Evolutionary conservation across 1,284 basidiomycete genomes (phyloP).

Genomic region (Moesziomyces sp.): DNA sequence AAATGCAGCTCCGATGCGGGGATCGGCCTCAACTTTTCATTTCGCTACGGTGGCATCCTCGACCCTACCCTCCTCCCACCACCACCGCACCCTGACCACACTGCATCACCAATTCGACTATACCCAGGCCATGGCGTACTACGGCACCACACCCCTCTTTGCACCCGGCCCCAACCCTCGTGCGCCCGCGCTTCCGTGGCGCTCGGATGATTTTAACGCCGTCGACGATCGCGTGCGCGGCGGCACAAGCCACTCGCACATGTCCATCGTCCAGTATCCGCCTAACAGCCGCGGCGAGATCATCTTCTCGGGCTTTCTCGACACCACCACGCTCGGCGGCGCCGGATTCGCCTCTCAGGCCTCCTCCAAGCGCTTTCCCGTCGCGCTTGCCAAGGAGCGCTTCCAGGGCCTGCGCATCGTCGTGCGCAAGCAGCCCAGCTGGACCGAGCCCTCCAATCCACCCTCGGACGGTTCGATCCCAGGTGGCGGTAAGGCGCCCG

Average conservation of each 20-base stretch:
- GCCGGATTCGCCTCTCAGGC: conserved; percentile 72
- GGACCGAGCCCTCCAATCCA: conserved; percentile 10
- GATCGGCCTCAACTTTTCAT: too few species aligned
- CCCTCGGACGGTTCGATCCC: conserved; percentile 13
- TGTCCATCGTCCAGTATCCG: conserved; percentile 59
- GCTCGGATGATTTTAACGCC: conserved; percentile 64
- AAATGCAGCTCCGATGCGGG: too few species aligned
- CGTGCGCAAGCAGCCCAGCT: conserved; percentile 26
- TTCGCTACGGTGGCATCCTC: neutral
- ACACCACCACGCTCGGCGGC: conserved; percentile 71
- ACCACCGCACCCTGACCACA: neutral
- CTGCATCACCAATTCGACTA: neutral
- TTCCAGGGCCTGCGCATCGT: conserved; percentile 42
- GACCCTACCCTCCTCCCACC: neutral
- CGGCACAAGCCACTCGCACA: conserved; percentile 68
- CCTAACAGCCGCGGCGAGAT: conserved; percentile 37
- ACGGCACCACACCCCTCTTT: conserved; percentile 35
- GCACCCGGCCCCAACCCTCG: conserved; percentile 38
- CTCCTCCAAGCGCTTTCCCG: conserved; percentile 51
- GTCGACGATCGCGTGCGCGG: conserved; percentile 71
- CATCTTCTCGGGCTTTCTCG: conserved; percentile 56
- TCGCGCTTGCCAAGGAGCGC: conserved; percentile 23
- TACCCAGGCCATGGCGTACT: conserved; percentile 24
- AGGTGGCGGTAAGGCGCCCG: conserved; percentile 44
- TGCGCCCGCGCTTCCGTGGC: conserved; percentile 41